phyloP scores from a whole-genome alignment of 1,139 yeast species.

The Kazachstania sp. region DNA sequence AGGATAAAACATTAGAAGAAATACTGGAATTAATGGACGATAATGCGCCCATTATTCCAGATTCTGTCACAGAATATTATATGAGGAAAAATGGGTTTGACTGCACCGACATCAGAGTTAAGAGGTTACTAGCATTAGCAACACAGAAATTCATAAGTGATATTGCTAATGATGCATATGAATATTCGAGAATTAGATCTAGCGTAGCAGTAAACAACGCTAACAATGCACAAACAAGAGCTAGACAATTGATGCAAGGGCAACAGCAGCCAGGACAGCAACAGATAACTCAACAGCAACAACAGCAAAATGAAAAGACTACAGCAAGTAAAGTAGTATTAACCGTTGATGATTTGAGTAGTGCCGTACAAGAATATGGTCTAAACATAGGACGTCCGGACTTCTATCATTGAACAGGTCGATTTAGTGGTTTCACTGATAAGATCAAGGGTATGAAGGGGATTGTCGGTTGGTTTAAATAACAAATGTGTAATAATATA shows the following conservation, averaged over 20 bases:
- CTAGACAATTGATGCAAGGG: slow-evolving; percentile 62
- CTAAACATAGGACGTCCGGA: slow-evolving; percentile 86
- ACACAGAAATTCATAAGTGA: slow-evolving; percentile 93
- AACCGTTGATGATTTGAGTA: slow-evolving; percentile 29
- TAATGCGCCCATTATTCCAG: slow-evolving; percentile 94
- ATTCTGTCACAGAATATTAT: slow-evolving; percentile 94
- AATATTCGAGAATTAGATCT: slow-evolving; percentile 83
- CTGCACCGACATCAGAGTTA: slow-evolving; percentile 69
- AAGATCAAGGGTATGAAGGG: neutral
- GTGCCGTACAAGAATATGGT: slow-evolving; percentile 70
- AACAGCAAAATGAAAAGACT: slow-evolving; percentile 36
- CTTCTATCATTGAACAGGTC: slow-evolving; percentile 54
- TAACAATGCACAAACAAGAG: slow-evolving; percentile 78
- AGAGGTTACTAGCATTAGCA: slow-evolving; percentile 81
- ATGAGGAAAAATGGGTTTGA: slow-evolving; percentile 83
- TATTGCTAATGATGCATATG: slow-evolving; percentile 94
- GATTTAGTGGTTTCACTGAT: neutral
- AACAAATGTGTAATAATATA: too few relatives aligned
- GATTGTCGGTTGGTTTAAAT: too few relatives aligned
- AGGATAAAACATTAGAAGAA: slow-evolving; percentile 82
- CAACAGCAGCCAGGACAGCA: slow-evolving; percentile 41
- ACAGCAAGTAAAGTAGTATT: slow-evolving; percentile 34
- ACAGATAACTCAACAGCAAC: slow-evolving; percentile 29
- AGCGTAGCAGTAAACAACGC: slow-evolving; percentile 76
- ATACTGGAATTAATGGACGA: slow-evolving; percentile 85